A percentile compares a stretch with the other conserved stretches of the same genome.
Evolutionary conservation across 2,329 filamentous ascomycete species (phyloP).

Genomic region (Escovopsis weberi): DNA sequence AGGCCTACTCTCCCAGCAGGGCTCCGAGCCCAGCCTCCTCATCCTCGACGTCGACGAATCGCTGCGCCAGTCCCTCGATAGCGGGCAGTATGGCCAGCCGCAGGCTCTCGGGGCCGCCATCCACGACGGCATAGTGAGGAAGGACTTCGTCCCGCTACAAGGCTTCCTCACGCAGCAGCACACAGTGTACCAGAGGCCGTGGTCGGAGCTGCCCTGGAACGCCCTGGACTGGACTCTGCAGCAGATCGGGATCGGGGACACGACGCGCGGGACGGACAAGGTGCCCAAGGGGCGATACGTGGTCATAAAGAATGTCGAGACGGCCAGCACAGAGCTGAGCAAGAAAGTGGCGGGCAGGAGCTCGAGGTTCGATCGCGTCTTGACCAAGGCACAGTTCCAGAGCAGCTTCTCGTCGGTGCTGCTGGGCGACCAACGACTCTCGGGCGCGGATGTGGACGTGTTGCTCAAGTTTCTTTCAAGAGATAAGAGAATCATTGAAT

Average conservation of each 20-base stretch:
- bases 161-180: slow-evolving; percentile 51
- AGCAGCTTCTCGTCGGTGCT: slow-evolving; percentile 40
- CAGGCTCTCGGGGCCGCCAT: slow-evolving; percentile 68
- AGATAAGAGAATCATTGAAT: slow-evolving; percentile 45
- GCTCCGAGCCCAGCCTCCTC: slow-evolving; percentile 31
- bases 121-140: slow-evolving; percentile 53
- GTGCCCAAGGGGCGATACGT: slow-evolving; percentile 50
- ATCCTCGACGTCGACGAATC: slow-evolving; percentile 43
- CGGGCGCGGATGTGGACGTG: slow-evolving; percentile 51
- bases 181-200: slow-evolving; percentile 58
- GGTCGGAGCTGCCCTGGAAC: slow-evolving; percentile 51
- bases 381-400: slow-evolving; percentile 50
- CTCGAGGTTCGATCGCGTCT: slow-evolving; percentile 50
- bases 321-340: slow-evolving; percentile 39
- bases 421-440: slow-evolving; percentile 31
- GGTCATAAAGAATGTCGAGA: slow-evolving; percentile 47
- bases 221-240: slow-evolving; percentile 63
- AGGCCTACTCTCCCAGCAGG: slow-evolving; percentile 35
- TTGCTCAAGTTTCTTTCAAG: slow-evolving; percentile 55
- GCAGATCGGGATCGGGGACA: slow-evolving; percentile 46
- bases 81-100: slow-evolving; percentile 65
- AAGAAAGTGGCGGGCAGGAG: slow-evolving; percentile 27
- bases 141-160: slow-evolving; percentile 54
- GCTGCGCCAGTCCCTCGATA: slow-evolving; percentile 58
- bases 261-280: slow-evolving; percentile 33